Conservation (phyloP, 2,329 filamentous ascomycete genomes). For the Apiospora arundinis region DNA sequence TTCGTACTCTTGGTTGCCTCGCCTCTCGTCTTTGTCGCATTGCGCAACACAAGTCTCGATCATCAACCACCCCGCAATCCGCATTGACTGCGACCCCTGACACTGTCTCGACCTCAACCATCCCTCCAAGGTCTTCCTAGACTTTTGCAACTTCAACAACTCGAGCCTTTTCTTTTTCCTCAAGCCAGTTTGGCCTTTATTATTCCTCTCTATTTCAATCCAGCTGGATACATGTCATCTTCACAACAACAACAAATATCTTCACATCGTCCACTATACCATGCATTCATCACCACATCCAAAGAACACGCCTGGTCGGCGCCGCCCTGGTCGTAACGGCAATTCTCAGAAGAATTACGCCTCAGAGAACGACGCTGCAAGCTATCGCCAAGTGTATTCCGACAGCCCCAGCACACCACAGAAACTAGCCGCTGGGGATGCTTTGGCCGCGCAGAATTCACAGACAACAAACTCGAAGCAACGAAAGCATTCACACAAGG, state of each 20-base stretch:
- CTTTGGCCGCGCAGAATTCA: constrained; percentile 40
- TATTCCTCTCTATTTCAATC: not conserved
- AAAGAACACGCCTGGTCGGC: constrained; percentile 47
- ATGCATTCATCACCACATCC: constrained; percentile 44
- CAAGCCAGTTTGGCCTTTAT: not conserved
- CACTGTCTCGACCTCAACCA: constrained; percentile 18
- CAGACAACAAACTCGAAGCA: constrained; percentile 40
- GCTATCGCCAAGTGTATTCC: constrained; percentile 40
- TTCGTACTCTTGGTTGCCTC: not conserved
- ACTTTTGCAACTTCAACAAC: constrained; percentile 5
- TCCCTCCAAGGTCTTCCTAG: constrained; percentile 8
- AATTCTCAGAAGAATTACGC: constrained; percentile 60
- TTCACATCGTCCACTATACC: constrained; percentile 30
- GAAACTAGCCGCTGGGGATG: constrained; percentile 47
- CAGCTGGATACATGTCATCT: constrained; percentile 14
- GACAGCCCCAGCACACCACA: constrained; percentile 52
- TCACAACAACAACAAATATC: constrained; percentile 32
- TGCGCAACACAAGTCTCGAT: constrained; percentile 16
- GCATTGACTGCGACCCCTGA: constrained; percentile 11
- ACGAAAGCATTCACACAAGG: constrained; percentile 36
- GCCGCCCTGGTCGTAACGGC: constrained; percentile 47
- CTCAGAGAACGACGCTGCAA: constrained; percentile 61
- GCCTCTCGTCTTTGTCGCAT: constrained; percentile 15
- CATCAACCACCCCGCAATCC: constrained; percentile 21
- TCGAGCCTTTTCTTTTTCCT: not conserved